phyloP scores from a whole-genome alignment of 164 flowering plant species.

The Tinospora cordifolia region DNA sequence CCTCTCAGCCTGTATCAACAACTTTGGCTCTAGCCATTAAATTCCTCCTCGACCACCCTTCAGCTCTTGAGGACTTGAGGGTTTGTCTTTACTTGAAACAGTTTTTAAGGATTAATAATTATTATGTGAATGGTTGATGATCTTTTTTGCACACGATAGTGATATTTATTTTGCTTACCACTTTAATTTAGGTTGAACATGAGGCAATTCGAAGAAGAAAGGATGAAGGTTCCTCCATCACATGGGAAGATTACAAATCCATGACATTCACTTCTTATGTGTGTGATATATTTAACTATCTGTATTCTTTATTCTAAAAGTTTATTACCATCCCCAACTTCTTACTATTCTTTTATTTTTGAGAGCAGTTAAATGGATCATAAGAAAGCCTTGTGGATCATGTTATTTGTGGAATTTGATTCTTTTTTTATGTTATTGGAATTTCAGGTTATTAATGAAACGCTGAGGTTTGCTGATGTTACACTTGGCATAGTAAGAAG shows the following conservation, averaged over 20 bases:
- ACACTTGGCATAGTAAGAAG: not conserved
- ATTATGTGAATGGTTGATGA: not conserved
- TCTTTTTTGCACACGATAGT: not conserved
- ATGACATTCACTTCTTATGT: not conserved
- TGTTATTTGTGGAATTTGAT: too few species aligned
- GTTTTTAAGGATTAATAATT: not conserved
- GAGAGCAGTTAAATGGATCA: too few species aligned
- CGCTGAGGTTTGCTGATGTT: not conserved
- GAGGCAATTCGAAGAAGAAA: not conserved
- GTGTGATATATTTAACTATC: too few species aligned
- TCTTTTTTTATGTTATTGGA: too few species aligned
- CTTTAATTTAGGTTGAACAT: not conserved
- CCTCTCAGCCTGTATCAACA: not conserved
- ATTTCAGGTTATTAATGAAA: too few species aligned
- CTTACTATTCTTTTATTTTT: too few species aligned
- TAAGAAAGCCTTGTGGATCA: too few species aligned
- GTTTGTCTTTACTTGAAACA: not conserved
- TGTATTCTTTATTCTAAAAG: too few species aligned
- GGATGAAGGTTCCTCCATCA: not conserved
- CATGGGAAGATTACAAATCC: not conserved
- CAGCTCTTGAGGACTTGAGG: not conserved
- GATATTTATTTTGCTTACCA: not conserved
- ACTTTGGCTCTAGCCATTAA: not conserved
- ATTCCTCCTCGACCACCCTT: not conserved
- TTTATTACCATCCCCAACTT: too few species aligned